phyloP scores from a whole-genome alignment of 805 yeast genomes.

The Maudiozyma serrabonitensis region DNA sequence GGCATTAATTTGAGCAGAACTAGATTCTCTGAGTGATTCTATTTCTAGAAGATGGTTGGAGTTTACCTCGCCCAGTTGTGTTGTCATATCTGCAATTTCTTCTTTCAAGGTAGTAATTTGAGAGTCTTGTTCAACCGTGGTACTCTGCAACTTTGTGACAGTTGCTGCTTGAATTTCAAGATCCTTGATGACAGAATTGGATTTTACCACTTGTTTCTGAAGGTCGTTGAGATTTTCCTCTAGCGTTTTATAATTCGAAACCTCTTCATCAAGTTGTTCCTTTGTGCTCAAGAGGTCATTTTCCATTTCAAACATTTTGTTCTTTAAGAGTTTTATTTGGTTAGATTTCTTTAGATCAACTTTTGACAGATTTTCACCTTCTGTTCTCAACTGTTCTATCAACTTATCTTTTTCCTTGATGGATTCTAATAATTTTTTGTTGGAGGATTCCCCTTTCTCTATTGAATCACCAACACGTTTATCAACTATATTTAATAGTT shows the following conservation, averaged over 20 bases:
- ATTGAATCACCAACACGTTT: slow-evolving; percentile 4
- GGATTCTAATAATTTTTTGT: slow-evolving; percentile 5
- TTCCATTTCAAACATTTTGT: slow-evolving; percentile 1
- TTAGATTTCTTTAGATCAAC: slow-evolving; percentile 63
- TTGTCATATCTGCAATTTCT: slow-evolving; percentile 8
- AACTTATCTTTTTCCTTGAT: slow-evolving; percentile 39
- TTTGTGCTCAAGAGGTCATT: background rate
- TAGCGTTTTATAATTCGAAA: slow-evolving; percentile 4
- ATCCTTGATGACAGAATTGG: background rate
- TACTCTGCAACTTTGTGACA: slow-evolving; percentile 3
- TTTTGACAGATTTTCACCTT: slow-evolving; percentile 63
- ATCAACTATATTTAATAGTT: background rate
- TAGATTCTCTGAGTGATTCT: slow-evolving; percentile 25
- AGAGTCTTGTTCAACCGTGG: background rate
- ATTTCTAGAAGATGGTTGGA: slow-evolving; percentile 17
- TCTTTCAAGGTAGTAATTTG: slow-evolving; percentile 9
- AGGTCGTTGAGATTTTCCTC: slow-evolving; percentile 16
- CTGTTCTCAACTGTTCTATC: slow-evolving; percentile 57
- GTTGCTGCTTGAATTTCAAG: background rate
- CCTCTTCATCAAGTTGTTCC: slow-evolving; percentile 6
- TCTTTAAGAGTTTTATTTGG: slow-evolving; percentile 46
- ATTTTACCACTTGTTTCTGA: slow-evolving; percentile 5
- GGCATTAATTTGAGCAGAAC: slow-evolving; percentile 39
- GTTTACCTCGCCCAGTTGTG: background rate
- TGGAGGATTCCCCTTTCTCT: background rate